Evolutionary conservation across 2,329 filamentous ascomycete genomes (phyloP).

Genomic region (Hypoxylon sp.): DNA sequence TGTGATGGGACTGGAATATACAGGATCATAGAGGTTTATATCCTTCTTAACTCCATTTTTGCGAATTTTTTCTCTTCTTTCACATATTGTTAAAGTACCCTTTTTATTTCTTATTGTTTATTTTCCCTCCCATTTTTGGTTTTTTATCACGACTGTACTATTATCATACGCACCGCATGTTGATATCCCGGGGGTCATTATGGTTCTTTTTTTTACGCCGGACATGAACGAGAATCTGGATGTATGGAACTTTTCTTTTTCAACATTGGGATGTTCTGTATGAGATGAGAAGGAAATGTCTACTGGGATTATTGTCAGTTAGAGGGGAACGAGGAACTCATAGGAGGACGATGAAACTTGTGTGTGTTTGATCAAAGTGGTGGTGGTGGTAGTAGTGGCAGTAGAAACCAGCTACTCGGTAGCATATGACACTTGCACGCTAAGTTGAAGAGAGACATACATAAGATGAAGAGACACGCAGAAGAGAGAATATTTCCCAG

Average conservation of each 20-base stretch:
- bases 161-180: conserved; percentile 41
- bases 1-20: conserved; percentile 34
- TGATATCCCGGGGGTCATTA: conserved; percentile 33
- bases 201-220: conserved; percentile 37
- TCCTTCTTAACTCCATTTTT: conserved; percentile 1
- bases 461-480: conserved; percentile 26
- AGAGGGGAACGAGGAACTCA: conserved; percentile 17
- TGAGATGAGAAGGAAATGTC: conserved; percentile 27
- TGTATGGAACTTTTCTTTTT: conserved; percentile 22
- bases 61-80: conserved; percentile 25
- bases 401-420: conserved; percentile 25
- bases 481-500: conserved; percentile 30
- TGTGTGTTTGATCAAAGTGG: conserved; percentile 2
- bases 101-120: conserved; percentile 24
- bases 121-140: conserved; percentile 2
- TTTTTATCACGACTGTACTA: conserved; percentile 38
- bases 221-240: conserved; percentile 38
- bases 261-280: conserved; percentile 39
- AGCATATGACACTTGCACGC: conserved; percentile 40
- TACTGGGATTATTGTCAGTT: conserved; percentile 16
- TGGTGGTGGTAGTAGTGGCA: neutral
- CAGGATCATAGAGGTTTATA: conserved; percentile 36
- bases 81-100: conserved; percentile 27
- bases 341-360: conserved; percentile 18
- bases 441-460: conserved; percentile 40